Conservation (phyloP, 129 eudicot species). For the Sambucus nigra region DNA sequence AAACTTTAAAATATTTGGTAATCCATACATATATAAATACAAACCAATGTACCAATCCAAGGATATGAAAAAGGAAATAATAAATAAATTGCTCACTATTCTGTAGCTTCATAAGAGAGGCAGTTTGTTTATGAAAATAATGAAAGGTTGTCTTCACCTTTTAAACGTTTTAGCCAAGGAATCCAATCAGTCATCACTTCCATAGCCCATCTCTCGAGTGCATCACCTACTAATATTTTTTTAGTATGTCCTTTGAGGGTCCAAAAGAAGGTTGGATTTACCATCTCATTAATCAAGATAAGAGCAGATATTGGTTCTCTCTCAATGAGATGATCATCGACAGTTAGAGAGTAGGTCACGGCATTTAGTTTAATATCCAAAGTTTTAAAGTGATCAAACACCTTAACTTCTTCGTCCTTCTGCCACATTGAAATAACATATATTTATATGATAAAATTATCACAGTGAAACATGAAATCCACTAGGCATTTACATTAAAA, state of each 20-base stretch:
- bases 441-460: background rate
- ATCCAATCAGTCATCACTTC: conserved; percentile 36
- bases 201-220: conserved; percentile 64
- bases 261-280: conserved; percentile 22
- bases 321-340: conserved; percentile 70
- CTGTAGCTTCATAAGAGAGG: too few relatives aligned
- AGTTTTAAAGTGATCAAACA: conserved; percentile 60
- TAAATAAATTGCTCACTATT: too few relatives aligned
- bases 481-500: too few relatives aligned
- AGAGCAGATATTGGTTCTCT: conserved; percentile 72
- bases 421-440: conserved; percentile 18
- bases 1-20: too few relatives aligned
- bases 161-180: conserved; percentile 38
- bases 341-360: conserved; percentile 55
- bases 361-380: conserved; percentile 72
- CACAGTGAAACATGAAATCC: background rate
- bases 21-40: too few relatives aligned
- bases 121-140: too few relatives aligned
- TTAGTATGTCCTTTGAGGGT: conserved; percentile 65
- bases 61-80: too few relatives aligned
- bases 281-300: conserved; percentile 57
- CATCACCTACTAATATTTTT: conserved; percentile 80
- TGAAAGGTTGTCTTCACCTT: too few relatives aligned
- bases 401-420: conserved; percentile 66
- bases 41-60: too few relatives aligned